Evolutionary conservation across 1,284 basidiomycete species (phyloP).

Genomic region (Cutaneotrichosporon cyanovorans): DNA sequence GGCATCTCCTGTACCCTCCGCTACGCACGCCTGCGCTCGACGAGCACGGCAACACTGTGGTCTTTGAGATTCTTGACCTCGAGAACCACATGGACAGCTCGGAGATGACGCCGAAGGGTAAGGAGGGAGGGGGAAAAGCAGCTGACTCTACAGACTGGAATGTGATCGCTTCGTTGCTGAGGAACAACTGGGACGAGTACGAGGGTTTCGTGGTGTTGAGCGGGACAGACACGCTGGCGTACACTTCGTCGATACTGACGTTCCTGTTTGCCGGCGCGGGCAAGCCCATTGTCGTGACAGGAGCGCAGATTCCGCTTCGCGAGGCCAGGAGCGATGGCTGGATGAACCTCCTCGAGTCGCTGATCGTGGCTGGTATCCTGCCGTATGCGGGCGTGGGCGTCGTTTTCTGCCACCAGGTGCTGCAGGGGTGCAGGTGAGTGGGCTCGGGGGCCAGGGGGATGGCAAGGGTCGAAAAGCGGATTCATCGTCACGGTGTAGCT

Average conservation of each 20-base stretch:
- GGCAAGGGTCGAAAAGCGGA: background rate
- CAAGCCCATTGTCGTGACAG: conserved; percentile 42
- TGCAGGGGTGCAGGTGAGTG: conserved; percentile 29
- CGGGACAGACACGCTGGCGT: conserved; percentile 42
- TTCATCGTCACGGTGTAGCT: background rate
- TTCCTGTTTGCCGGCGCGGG: conserved; percentile 38
- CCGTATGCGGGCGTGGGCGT: conserved; percentile 41
- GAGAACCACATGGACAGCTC: conserved; percentile 41
- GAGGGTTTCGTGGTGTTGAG: conserved; percentile 41
- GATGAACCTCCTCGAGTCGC: conserved; percentile 38
- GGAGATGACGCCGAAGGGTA: conserved; percentile 42
- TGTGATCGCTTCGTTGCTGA: conserved; percentile 34
- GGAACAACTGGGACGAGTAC: conserved; percentile 38
- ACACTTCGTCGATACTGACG: conserved; percentile 39
- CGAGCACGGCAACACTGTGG: conserved; percentile 27
- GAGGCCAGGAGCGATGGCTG: conserved; percentile 40
- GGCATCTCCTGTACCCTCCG: conserved; percentile 31
- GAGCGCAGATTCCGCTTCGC: conserved; percentile 40
- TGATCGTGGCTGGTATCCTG: conserved; percentile 36
- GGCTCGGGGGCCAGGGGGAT: background rate
- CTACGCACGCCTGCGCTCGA: conserved; percentile 36
- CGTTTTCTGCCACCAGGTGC: conserved; percentile 37
- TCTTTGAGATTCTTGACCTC: conserved; percentile 41
- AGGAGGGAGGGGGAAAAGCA: conserved; percentile 3
- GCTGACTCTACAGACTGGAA: conserved; percentile 38